Conservation (phyloP, 441 rosid genomes). For the Pelargonium citronellum region DNA sequence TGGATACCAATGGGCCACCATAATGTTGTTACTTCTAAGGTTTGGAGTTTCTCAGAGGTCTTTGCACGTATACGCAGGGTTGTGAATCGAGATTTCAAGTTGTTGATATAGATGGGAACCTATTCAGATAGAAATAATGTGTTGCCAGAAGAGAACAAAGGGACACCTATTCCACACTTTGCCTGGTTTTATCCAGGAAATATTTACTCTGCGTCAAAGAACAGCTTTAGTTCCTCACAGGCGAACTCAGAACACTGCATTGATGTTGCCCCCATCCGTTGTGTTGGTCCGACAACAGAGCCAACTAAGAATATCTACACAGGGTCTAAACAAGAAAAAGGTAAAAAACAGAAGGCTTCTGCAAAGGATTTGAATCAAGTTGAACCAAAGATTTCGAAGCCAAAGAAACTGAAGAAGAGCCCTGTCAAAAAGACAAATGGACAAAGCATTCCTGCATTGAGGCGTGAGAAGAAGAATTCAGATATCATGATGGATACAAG, state of each 20-base stretch:
- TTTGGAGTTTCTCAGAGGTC: background rate
- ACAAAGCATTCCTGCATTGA: constrained; percentile 34
- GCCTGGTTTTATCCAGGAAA: constrained; percentile 36
- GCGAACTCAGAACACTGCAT: constrained; percentile 24
- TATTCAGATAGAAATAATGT: constrained; percentile 31
- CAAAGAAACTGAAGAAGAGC: constrained; percentile 38
- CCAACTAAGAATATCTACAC: constrained; percentile 24
- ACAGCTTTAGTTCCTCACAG: constrained; percentile 30
- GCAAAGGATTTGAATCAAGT: constrained; percentile 26
- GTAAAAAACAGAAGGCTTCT: constrained; percentile 33
- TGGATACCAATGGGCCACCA: background rate
- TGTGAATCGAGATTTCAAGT: constrained; percentile 2
- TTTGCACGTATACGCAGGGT: constrained; percentile 10
- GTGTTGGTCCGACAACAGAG: constrained; percentile 29
- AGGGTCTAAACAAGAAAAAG: constrained; percentile 21
- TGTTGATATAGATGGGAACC: constrained; percentile 35
- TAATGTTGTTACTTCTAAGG: background rate
- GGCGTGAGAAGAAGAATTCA: constrained; percentile 41
- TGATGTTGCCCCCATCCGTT: constrained; percentile 31
- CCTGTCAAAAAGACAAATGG: constrained; percentile 29
- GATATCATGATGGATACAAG: constrained; percentile 31
- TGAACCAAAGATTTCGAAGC: constrained; percentile 29
- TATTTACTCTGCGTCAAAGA: constrained; percentile 28
- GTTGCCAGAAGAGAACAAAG: constrained; percentile 32
- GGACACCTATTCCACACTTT: constrained; percentile 30